Base-by-base conservation (phyloP, 23 red algal genomes). In the Agarophyton chilense region DNA sequence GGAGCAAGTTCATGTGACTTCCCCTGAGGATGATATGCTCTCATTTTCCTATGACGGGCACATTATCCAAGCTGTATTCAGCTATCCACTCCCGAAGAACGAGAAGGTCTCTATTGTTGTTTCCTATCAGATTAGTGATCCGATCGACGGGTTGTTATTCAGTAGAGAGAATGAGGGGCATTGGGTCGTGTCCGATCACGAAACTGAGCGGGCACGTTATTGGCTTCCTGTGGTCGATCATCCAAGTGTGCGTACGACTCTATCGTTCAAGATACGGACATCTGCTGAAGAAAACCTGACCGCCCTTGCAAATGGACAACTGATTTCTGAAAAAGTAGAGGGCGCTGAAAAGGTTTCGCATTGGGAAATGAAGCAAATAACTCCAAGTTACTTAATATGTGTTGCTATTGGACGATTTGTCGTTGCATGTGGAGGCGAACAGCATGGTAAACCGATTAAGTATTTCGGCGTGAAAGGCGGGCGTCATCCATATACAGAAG, bases 211-310 rank as follows among this genome's bases (percentile, higher is more conserved):
- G 17, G 91, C 91, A 39, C 81, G 91, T 24, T 94, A 94, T 52
- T 94, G 91, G 91, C 91, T 94, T 47, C 91, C 91, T n/a, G 52
- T 84, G 13, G 62, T 94, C 35, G 91, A 94, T 49, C 91, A 94
- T 64, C 91, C 91, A 0, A 72, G 55, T 25, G 91, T 94, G 49
- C 80, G 91, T 43, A 94, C 91, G 7, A 84, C 81, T 28, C 36
- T 94, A 16, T 56, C 74, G 47, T 94, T 94, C 58, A 81, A 67
- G 39, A 34, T 94, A 3, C 57, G 55, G 10, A 83, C 79, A 25
- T 72, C 55, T 14, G 82, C 81, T 19, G 81, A 67, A 51, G 71
- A 89, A 57, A 78, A 84, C 24, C 82, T 86, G n/a, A 94, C 82
- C 50, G 91, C 64, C 22, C 60, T 94, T 2, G 80, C 81, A 40